These are phyloP conservation scores for Apium graveolens DNA, from an alignment of 129 eudicot species.

Conservation along the genomic window DNA sequence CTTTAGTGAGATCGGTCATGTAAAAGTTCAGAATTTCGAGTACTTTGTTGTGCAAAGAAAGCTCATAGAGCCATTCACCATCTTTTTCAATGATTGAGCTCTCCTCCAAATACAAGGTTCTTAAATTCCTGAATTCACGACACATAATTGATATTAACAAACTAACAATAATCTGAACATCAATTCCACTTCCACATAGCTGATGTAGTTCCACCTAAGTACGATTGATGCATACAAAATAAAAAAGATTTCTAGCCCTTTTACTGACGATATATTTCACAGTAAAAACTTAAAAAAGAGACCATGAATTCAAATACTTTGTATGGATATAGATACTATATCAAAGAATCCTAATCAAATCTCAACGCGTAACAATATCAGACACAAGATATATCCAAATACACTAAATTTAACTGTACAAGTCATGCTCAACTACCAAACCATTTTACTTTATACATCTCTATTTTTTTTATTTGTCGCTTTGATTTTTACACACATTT, in stretches of 20 bases:
- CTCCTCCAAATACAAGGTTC: constrained; percentile 28
- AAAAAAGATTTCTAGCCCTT: no score
- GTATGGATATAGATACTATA: background rate
- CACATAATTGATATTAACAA: background rate
- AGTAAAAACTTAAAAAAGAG: background rate
- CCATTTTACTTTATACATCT: no score
- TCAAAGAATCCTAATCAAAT: background rate
- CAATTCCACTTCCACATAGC: background rate
- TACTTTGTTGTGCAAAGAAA: constrained; percentile 20
- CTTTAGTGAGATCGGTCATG: constrained; percentile 22
- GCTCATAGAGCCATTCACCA: constrained; percentile 40
- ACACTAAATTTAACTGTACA: background rate
- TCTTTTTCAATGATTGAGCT: constrained; percentile 17
- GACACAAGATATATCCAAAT: background rate
- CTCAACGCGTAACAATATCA: background rate
- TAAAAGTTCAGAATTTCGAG: constrained; percentile 28
- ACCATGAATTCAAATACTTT: background rate
- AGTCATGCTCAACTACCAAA: background rate
- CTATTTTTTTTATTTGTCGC: no score
- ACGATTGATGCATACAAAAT: background rate
- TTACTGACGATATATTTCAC: background rate
- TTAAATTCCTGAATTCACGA: constrained; percentile 16
- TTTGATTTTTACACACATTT: no score
- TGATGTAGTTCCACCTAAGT: background rate
- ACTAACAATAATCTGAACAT: background rate